Evolutionary conservation across 345 rosid species (phyloP), one percentile per base, ranked within the genome.

Genomic region (Aethionema arabicum): DNA sequence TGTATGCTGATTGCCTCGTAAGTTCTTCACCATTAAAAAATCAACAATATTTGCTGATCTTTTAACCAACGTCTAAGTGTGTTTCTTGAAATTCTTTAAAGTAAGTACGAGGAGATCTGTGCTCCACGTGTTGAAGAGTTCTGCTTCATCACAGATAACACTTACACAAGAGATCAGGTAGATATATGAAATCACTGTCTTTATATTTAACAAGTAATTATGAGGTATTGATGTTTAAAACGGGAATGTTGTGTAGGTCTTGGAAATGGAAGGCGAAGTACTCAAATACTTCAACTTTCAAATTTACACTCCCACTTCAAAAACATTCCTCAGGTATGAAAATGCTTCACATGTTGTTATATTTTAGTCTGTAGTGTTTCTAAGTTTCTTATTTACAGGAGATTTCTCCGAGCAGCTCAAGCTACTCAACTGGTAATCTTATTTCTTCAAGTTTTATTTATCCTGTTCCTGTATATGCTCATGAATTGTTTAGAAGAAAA

Each of bases 1-100:
- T 91, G 95, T 88, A 84, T 88, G 95, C 85, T 91, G 49, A 79
- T 88, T 52, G 91, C 95, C 32, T 91, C 98, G 98, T 91, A 83
- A 88, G 98, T 58, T 64, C 40, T 67, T 50, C 2, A 32, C 47
- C 64, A 64, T 35, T 16, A 56, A 12, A n/a, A 38, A 61, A 7
- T 58, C 27, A 56, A 35, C 38, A 35, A n/a, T 27, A 57, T n/a
- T 2, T 21, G 27, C 27, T 21, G 27, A 21, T 21, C 27, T 21
- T 21, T 69, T 40, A 70, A 10, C 27, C 40, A 70, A 64, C 6
- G 38, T 35, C 56, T 49, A 44, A 21, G 7, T 60, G 30, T 60
- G n/a, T 60, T 54, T 10, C 32, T 69, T 53, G 50, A 29, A 44
- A 45, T 3, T 3, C 35, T 4, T 15, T 72, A 63, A 56, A 92